Base-by-base conservation (phyloP, 352 stramenopile species). In the Globisporangium okanoganense region DNA sequence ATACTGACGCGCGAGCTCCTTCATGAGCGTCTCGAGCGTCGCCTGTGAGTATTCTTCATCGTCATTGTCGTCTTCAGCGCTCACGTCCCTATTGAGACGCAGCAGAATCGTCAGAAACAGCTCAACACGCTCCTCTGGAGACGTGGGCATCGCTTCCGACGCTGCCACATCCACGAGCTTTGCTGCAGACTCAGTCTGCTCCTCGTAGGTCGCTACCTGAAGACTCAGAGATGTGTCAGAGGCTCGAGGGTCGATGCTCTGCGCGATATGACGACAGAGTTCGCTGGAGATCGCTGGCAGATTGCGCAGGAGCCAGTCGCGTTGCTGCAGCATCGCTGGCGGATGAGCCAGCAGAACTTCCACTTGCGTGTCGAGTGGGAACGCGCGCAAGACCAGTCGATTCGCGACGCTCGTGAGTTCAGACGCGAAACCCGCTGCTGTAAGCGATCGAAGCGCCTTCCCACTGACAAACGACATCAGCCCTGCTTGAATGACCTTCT, bases 31-130 rank as follows among this genome's bases (percentile, higher is more conserved):
- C 60, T 94, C 79, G 41, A 95, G 69, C 14, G 65, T 65, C 24
- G 31, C 24, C 70, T 94, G 84, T 12, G 76, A 76, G 52, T 78
- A 86, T 1, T 60, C 44, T 8, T 61, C 54, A 55, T 62, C 33
- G 20, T 16, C 47, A 13, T 67, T 45, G 22, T 45, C 14, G 13
- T 52, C 12, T 49, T 44, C n/a, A 14, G 50, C 27, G 45, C 33
- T 29, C 58, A 25, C 20, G n/a, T 27, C 22, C 43, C 50, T 55
- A 56, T 92, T 92, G 20, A 94, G 56, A 1, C 75, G 73, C 24
- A 95, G 51, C 18, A 95, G 51, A 2, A 92, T 43, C 8, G 82
- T 88, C 2, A 95, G 68, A 40, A 87, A 95, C 0, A 95, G 73
- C 67, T 95, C 86, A 0, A 90, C 71, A 6, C 75, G 77, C 53